Conservation (phyloP, 2,329 filamentous ascomycete genomes). For the Atkinsonella texensis region DNA sequence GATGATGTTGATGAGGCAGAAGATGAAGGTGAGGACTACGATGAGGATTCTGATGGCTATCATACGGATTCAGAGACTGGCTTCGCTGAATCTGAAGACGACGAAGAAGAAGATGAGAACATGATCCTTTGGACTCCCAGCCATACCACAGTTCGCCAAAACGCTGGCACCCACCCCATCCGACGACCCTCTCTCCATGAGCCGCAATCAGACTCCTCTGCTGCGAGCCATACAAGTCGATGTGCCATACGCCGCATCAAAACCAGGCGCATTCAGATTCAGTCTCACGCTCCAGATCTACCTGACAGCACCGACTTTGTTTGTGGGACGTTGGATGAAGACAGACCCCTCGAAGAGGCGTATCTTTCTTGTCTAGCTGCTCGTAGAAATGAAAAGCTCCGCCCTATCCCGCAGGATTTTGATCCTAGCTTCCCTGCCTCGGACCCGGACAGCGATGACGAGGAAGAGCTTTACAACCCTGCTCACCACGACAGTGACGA, state of each 20-base stretch:
- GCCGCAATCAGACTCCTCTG: slow-evolving; percentile 49
- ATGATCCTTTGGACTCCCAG: slow-evolving; percentile 44
- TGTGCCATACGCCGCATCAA: slow-evolving; percentile 17
- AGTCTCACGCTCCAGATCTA: slow-evolving; percentile 58
- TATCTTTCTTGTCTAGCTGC: slow-evolving; percentile 79
- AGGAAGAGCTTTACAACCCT: slow-evolving; percentile 52
- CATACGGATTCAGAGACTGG: slow-evolving; percentile 62
- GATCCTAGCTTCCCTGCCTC: slow-evolving; percentile 95
- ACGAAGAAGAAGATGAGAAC: slow-evolving; percentile 55
- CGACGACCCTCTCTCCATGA: slow-evolving; percentile 29
- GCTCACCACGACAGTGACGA: slow-evolving; percentile 54
- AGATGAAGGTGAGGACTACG: slow-evolving; percentile 39
- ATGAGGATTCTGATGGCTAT: slow-evolving; percentile 55
- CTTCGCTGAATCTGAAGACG: slow-evolving; percentile 57
- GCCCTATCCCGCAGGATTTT: slow-evolving; percentile 84
- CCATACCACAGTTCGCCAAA: slow-evolving; percentile 24
- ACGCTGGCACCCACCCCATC: slow-evolving; percentile 22
- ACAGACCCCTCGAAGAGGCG: slow-evolving; percentile 84
- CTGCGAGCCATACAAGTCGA: slow-evolving; percentile 28
- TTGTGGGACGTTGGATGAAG: slow-evolving; percentile 94
- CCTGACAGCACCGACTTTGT: slow-evolving; percentile 98
- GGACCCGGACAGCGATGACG: slow-evolving; percentile 77
- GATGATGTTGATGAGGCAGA: slow-evolving; percentile 41
- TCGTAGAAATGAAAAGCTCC: slow-evolving; percentile 69
- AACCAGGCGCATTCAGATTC: slow-evolving; percentile 14